These are phyloP conservation scores for Circinella umbellata DNA, from an alignment of 371 early-diverging fungal species.

Conservation along the genomic window DNA sequence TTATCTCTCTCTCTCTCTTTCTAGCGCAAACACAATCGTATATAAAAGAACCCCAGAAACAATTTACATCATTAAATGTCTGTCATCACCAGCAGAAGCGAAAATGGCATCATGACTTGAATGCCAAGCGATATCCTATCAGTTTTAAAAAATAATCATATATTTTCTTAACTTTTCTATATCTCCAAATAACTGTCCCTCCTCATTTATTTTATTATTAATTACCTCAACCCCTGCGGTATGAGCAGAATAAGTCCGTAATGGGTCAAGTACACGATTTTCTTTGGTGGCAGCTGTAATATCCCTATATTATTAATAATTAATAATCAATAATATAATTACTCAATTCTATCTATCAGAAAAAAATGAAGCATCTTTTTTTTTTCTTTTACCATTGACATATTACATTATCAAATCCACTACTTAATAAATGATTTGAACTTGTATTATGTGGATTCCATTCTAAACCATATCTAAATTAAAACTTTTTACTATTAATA, in stretches of 20 bases:
- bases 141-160: too few relatives aligned
- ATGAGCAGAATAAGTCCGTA: constrained; percentile 80
- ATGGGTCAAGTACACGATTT: constrained; percentile 76
- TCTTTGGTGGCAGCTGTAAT: constrained; percentile 30
- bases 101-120: constrained; percentile 80
- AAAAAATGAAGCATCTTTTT: too few relatives aligned
- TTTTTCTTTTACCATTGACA: constrained; percentile 86
- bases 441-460: constrained; percentile 70
- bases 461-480: constrained; percentile 76
- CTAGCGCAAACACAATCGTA: too few relatives aligned
- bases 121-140: constrained; percentile 95
- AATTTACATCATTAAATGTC: constrained; percentile 84
- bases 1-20: too few relatives aligned
- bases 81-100: constrained; percentile 97
- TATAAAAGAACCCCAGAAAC: too few relatives aligned
- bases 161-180: too few relatives aligned
- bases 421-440: constrained; percentile 75
- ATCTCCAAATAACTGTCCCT: too few relatives aligned
- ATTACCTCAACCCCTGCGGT: constrained; percentile 88
- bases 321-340: too few relatives aligned
- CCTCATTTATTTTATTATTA: too few relatives aligned
- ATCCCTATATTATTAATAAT: constrained; percentile 31
- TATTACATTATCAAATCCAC: constrained; percentile 85
- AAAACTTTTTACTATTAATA: too few relatives aligned
- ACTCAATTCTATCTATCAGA: too few relatives aligned